Conservation (phyloP, 2,329 filamentous ascomycete species). For the Metarhizium guizhouense region DNA sequence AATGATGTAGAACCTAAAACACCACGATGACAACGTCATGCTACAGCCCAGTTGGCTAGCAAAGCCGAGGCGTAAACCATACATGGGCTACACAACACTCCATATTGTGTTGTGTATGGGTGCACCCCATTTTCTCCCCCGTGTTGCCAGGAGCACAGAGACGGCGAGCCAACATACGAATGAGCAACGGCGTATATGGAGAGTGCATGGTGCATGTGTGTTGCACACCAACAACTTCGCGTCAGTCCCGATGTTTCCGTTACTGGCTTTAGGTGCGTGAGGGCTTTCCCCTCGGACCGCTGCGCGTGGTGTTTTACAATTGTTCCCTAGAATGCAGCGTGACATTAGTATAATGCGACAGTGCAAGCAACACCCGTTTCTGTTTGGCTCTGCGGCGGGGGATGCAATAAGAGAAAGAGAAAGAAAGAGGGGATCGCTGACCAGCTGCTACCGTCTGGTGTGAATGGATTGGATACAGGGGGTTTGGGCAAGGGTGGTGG, state of each 20-base stretch:
- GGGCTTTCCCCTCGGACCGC: background rate
- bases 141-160: background rate
- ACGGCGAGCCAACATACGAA: background rate
- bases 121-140: background rate
- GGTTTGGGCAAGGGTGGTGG: background rate
- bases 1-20: background rate
- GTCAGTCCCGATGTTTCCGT: background rate
- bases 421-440: background rate
- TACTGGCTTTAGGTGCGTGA: background rate
- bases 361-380: background rate
- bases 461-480: background rate
- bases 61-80: background rate
- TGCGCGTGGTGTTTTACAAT: background rate
- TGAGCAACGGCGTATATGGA: background rate
- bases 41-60: background rate
- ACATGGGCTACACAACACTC: background rate
- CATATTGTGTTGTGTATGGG: background rate
- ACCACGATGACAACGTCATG: background rate
- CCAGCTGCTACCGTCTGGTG: background rate
- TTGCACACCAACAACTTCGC: background rate
- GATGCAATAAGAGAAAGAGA: background rate
- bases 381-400: background rate
- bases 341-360: conserved; percentile 1
- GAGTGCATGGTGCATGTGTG: background rate
- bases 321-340: background rate